Evolutionary conservation across 306 rosid genomes (phyloP).

Genomic region (Neltuma alba): DNA sequence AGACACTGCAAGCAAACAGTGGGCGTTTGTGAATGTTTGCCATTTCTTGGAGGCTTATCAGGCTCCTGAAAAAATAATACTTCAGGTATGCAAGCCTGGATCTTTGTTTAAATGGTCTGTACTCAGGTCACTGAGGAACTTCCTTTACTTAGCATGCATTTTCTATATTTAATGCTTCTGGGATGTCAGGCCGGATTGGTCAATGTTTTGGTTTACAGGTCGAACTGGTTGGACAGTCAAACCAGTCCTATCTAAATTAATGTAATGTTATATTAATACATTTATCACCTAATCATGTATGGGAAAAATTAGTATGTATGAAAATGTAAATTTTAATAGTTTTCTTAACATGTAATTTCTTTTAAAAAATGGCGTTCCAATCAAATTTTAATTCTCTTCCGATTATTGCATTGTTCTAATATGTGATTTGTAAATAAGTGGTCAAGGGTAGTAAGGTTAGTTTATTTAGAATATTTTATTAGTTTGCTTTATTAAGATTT

Average conservation of each 20-base stretch:
- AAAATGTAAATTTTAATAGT: not conserved
- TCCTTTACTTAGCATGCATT: not conserved
- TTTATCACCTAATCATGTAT: not conserved
- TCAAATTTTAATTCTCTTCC: not conserved
- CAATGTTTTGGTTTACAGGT: not conserved
- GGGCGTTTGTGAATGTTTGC: slow-evolving; percentile 99
- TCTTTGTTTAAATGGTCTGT: slow-evolving; percentile 18
- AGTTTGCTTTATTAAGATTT: no score
- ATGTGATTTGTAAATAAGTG: no score
- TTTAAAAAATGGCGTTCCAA: not conserved
- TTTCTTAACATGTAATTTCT: not conserved
- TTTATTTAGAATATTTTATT: no score
- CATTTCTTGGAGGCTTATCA: slow-evolving; percentile 99
- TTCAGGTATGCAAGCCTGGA: slow-evolving; percentile 63
- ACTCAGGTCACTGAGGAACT: not conserved
- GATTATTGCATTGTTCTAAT: not conserved
- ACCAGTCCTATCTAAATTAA: not conserved
- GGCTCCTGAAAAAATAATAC: slow-evolving; percentile 98
- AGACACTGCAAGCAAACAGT: slow-evolving; percentile 99
- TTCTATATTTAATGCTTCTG: not conserved
- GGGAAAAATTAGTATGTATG: not conserved
- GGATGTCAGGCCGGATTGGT: not conserved
- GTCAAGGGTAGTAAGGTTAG: no score
- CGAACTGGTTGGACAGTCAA: not conserved
- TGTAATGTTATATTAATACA: not conserved